A percentile compares a stretch with the other conserved stretches of the same genome.
Conservation (phyloP, 805 yeast species). For the Pichia nakasei region DNA sequence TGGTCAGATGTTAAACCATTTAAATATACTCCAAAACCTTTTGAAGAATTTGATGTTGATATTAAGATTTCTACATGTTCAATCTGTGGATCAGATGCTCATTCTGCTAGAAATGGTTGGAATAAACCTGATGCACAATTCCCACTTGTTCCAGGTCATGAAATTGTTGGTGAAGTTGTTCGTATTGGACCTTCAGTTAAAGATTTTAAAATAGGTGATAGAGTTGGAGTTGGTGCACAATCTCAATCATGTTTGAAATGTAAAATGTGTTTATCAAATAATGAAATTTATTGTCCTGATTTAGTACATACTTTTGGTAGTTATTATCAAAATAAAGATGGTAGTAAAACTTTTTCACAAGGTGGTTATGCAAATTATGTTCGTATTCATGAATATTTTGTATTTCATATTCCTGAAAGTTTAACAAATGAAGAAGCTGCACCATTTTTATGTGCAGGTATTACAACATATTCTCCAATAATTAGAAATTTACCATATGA, state of each 20-base stretch:
- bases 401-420: conserved; percentile 52
- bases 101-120: conserved; percentile 44
- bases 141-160: conserved; percentile 49
- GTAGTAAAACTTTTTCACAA: conserved; percentile 30
- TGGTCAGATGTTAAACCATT: conserved; percentile 27
- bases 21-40: conserved; percentile 29
- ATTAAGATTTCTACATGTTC: conserved; percentile 38
- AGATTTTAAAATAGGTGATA: conserved; percentile 52
- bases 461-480: conserved; percentile 64
- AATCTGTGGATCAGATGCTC: conserved; percentile 56
- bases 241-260: conserved; percentile 51
- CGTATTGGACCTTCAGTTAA: conserved; percentile 51
- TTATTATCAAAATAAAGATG: conserved; percentile 21
- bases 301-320: conserved; percentile 30
- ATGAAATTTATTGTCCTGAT: conserved; percentile 37
- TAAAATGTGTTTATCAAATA: conserved; percentile 42
- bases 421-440: conserved; percentile 50
- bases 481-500: conserved; percentile 32
- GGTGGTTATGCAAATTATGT: conserved; percentile 68
- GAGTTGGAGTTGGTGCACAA: conserved; percentile 78
- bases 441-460: conserved; percentile 71
- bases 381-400: conserved; percentile 55
- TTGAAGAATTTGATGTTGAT: conserved; percentile 35
- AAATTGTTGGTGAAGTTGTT: conserved; percentile 51
- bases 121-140: conserved; percentile 23